phyloP scores from a whole-genome alignment of 495 filamentous ascomycete genomes.

The Penicillium macrosclerotiorum region DNA sequence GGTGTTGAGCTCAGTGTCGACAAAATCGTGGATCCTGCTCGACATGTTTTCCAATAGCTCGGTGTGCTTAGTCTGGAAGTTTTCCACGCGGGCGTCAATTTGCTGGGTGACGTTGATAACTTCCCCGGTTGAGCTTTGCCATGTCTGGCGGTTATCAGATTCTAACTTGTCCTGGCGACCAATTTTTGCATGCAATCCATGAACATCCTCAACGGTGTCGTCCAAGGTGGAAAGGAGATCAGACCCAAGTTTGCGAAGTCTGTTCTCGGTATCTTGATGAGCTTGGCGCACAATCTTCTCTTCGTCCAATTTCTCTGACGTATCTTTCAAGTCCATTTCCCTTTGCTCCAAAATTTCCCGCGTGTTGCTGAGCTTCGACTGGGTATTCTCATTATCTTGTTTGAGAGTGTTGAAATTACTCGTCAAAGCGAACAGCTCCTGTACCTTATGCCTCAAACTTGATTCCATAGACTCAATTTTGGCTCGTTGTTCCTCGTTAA shows the following conservation, averaged over 20 bases:
- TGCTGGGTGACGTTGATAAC: constrained; percentile 70
- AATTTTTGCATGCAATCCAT: constrained; percentile 78
- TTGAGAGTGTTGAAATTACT: constrained; percentile 81
- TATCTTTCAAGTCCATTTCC: constrained; percentile 73
- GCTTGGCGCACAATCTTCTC: constrained; percentile 78
- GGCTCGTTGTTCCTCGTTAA: constrained; percentile 87
- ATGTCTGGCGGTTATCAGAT: constrained; percentile 68
- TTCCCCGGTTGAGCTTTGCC: constrained; percentile 71
- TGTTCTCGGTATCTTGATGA: constrained; percentile 79
- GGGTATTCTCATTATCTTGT: constrained; percentile 79
- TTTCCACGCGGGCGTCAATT: constrained; percentile 69
- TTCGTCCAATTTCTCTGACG: constrained; percentile 71
- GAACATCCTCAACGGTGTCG: constrained; percentile 74
- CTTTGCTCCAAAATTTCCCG: constrained; percentile 81
- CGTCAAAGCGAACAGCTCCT: constrained; percentile 83
- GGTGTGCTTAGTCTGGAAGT: constrained; percentile 68
- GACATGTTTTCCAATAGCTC: constrained; percentile 64
- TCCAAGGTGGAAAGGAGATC: constrained; percentile 73
- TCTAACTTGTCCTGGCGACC: constrained; percentile 82
- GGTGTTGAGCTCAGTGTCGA: constrained; percentile 66
- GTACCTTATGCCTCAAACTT: constrained; percentile 84
- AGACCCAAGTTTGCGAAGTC: constrained; percentile 67
- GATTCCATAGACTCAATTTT: constrained; percentile 91
- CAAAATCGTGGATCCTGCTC: constrained; percentile 66
- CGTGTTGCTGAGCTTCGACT: constrained; percentile 68